A percentile compares a stretch with the other conserved stretches of the same genome.
These are phyloP conservation scores for Musa itinerans DNA, from an alignment of 176 grass and related monocot genomes.

Conservation along the genomic window DNA sequence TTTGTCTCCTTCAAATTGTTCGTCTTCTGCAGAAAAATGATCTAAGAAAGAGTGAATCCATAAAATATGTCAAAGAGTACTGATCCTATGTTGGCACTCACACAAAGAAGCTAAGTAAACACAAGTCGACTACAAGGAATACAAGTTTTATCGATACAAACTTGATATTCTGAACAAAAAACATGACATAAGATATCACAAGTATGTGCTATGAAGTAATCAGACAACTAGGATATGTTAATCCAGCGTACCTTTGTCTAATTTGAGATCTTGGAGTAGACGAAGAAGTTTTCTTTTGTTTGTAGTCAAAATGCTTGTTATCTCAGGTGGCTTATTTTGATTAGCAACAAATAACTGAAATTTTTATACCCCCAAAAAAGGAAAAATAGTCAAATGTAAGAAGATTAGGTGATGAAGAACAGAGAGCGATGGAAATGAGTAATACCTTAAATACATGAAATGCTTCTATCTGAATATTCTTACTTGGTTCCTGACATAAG, in stretches of 20 bases:
- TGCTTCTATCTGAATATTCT: conserved; percentile 88
- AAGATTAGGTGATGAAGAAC: conserved; percentile 7
- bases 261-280: conserved; percentile 66
- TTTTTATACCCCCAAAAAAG: background rate
- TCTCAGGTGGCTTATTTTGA: conserved; percentile 68
- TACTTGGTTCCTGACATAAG: conserved; percentile 65
- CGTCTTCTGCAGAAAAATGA: conserved; percentile 54
- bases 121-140: background rate
- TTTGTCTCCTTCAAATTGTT: conserved; percentile 95
- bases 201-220: background rate
- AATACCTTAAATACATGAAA: conserved; percentile 95
- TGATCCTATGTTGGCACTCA: background rate
- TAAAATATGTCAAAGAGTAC: background rate
- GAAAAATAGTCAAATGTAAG: conserved; percentile 6
- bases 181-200: background rate
- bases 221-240: background rate
- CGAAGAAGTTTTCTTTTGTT: conserved; percentile 96
- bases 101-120: background rate
- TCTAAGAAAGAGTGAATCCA: background rate
- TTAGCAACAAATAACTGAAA: conserved; percentile 85
- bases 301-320: conserved; percentile 63
- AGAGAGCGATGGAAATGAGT: background rate
- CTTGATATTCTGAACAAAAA: background rate
- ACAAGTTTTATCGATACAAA: no score
- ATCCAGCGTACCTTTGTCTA: conserved; percentile 62